These are phyloP conservation scores for Pythium phragmiticola DNA, from an alignment of 352 stramenopile genomes.

Conservation along the genomic window DNA sequence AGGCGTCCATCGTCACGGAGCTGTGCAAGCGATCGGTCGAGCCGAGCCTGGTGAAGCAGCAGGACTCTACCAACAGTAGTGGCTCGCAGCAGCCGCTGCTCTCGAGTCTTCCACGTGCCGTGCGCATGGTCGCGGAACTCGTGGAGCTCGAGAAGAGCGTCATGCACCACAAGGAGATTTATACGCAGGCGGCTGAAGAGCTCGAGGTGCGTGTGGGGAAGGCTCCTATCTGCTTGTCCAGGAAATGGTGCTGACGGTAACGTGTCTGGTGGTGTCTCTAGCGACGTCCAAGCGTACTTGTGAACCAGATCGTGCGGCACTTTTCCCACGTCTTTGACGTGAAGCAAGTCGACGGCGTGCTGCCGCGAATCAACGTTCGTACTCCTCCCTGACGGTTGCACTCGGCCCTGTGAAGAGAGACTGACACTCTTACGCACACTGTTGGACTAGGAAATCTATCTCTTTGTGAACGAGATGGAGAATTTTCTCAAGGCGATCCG, in stretches of 20 bases:
- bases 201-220: conserved; percentile 51
- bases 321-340: conserved; percentile 89
- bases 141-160: conserved; percentile 85
- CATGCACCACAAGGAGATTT: conserved; percentile 77
- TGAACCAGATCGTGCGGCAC: conserved; percentile 87
- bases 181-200: conserved; percentile 71
- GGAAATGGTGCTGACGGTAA: not conserved
- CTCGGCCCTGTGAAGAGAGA: not conserved
- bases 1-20: conserved; percentile 51
- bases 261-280: conserved; percentile 14
- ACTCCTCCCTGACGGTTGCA: not conserved
- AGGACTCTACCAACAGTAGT: conserved; percentile 4
- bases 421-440: not conserved
- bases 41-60: conserved; percentile 36
- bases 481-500: conserved; percentile 74
- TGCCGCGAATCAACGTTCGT: conserved; percentile 89
- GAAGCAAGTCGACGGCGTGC: conserved; percentile 79
- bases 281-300: conserved; percentile 71
- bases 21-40: conserved; percentile 62
- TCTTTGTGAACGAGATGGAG: conserved; percentile 87
- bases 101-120: conserved; percentile 50
- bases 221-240: not conserved
- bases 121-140: conserved; percentile 74
- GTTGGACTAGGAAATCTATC: conserved; percentile 62
- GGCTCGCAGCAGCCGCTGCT: conserved; percentile 25